Evolutionary conservation across 2,329 filamentous ascomycete genomes (phyloP).

Genomic region (Cyphellophora attinorum): DNA sequence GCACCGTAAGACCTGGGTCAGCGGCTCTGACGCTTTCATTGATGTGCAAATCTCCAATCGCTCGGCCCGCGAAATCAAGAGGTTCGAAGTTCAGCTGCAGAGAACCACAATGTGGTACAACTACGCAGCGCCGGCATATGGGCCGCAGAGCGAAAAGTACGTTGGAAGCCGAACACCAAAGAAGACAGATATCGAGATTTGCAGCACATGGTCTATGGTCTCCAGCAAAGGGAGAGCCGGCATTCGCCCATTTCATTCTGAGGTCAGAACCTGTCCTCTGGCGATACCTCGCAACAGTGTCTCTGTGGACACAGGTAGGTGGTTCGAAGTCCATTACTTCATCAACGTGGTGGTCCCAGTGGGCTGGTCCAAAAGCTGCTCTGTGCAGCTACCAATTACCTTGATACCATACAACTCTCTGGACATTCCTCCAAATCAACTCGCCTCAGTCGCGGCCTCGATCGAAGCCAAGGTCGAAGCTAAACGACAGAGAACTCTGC

Average conservation of each 20-base stretch:
- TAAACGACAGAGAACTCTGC: slow-evolving; percentile 27
- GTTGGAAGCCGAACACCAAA: slow-evolving; percentile 45
- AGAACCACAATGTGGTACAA: slow-evolving; percentile 20
- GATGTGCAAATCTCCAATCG: slow-evolving; percentile 45
- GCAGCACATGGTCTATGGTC: slow-evolving; percentile 34
- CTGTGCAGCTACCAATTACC: slow-evolving; percentile 45
- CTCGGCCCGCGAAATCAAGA: slow-evolving; percentile 36
- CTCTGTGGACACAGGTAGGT: slow-evolving; percentile 33
- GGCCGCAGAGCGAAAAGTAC: slow-evolving; percentile 40
- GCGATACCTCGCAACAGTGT: slow-evolving; percentile 9
- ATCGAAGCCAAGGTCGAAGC: slow-evolving; percentile 42
- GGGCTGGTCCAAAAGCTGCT: slow-evolving; percentile 38
- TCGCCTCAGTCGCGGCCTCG: slow-evolving; percentile 44
- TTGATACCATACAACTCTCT: slow-evolving; percentile 50
- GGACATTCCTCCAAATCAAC: slow-evolving; percentile 42
- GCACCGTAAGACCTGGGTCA: slow-evolving; percentile 51
- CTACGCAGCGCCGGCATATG: slow-evolving; percentile 37
- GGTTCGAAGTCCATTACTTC: slow-evolving; percentile 48
- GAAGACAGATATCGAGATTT: slow-evolving; percentile 38
- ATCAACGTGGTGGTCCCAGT: slow-evolving; percentile 40
- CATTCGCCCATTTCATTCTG: slow-evolving; percentile 22
- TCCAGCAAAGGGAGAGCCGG: slow-evolving; percentile 39
- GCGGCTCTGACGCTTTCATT: slow-evolving; percentile 44
- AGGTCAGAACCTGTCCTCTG: slow-evolving; percentile 8
- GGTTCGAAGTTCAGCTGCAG: slow-evolving; percentile 43